Conservation (phyloP, 345 rosid species). For the Syzygium oleosum region DNA sequence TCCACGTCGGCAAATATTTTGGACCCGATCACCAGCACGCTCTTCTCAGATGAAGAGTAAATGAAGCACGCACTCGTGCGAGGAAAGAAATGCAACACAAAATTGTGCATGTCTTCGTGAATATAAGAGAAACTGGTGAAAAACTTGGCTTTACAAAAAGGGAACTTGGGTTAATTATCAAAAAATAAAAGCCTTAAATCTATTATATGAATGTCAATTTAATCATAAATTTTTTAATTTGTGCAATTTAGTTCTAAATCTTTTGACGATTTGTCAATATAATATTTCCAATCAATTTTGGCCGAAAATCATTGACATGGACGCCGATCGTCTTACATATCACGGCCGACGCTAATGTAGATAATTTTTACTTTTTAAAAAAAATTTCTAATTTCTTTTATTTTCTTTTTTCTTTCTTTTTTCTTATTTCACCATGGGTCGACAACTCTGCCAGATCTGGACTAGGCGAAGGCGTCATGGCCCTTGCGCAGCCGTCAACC, state of each 20-base stretch:
- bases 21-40: neutral
- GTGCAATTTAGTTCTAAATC: too few species aligned
- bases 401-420: too few species aligned
- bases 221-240: too few species aligned
- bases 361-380: too few species aligned
- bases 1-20: too few species aligned
- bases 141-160: neutral
- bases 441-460: neutral
- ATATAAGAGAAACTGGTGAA: neutral
- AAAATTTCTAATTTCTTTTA: too few species aligned
- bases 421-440: neutral
- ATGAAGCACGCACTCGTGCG: neutral
- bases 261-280: too few species aligned
- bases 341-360: too few species aligned
- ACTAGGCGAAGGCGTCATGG: neutral
- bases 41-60: neutral
- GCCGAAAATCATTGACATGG: too few species aligned
- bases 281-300: too few species aligned
- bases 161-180: neutral
- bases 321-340: too few species aligned
- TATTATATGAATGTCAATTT: too few species aligned
- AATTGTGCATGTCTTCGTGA: neutral
- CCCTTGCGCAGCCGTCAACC: neutral
- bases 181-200: neutral
- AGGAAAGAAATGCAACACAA: neutral